These are phyloP conservation scores for Calonectria pauciramosa DNA, from an alignment of 2,329 filamentous ascomycete species.

Conservation along the genomic window DNA sequence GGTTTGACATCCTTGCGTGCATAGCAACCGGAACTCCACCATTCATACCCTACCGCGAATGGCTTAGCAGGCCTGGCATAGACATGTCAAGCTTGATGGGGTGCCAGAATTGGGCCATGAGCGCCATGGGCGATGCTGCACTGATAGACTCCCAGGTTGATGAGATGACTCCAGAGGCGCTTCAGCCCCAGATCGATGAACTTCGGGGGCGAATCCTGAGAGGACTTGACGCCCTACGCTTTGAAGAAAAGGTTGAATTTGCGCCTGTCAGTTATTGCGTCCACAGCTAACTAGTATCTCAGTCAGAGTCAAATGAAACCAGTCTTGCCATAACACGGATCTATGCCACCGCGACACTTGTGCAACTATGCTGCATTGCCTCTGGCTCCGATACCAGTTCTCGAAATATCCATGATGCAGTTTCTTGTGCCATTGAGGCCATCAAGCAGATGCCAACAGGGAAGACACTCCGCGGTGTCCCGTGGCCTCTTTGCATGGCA, in stretches of 20 bases:
- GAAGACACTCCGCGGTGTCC: slow-evolving; percentile 28
- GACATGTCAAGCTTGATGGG: slow-evolving; percentile 40
- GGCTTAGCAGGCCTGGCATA: slow-evolving; percentile 23
- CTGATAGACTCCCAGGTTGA: background rate
- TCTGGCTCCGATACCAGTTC: background rate
- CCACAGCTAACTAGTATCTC: background rate
- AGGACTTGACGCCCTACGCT: background rate
- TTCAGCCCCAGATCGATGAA: background rate
- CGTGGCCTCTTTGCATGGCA: slow-evolving; percentile 35
- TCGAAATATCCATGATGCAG: background rate
- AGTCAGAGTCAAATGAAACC: background rate
- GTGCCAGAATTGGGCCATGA: slow-evolving; percentile 37
- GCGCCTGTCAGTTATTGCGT: background rate
- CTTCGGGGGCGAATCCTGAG: background rate
- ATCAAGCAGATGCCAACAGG: slow-evolving; percentile 24
- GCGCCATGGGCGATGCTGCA: slow-evolving; percentile 33
- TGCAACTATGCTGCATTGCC: slow-evolving; percentile 25
- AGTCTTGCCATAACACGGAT: slow-evolving; percentile 12
- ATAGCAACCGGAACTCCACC: slow-evolving; percentile 28
- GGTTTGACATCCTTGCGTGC: slow-evolving; percentile 38
- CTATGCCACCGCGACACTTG: slow-evolving; percentile 32
- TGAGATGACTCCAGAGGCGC: background rate
- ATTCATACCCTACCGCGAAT: slow-evolving; percentile 22
- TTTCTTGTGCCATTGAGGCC: slow-evolving; percentile 21
- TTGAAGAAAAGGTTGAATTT: background rate